phyloP scores from a whole-genome alignment of 163 green algal genomes.

The Prototheca cutis region DNA sequence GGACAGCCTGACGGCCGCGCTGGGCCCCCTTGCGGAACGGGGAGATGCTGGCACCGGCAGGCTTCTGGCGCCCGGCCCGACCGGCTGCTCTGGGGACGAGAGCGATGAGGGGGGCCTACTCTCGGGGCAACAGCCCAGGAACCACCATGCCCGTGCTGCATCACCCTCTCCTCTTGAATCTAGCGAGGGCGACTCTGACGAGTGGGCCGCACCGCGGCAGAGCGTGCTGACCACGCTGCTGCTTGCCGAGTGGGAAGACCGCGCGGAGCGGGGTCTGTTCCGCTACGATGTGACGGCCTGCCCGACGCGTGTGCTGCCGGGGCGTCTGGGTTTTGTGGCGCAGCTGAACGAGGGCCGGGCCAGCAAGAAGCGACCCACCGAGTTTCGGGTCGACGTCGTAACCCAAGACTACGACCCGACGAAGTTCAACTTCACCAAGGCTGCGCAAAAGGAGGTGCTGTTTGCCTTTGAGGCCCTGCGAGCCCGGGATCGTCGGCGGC shows the following conservation, averaged over 20 bases:
- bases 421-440: conserved; percentile 99
- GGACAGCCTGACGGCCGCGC: conserved; percentile 6
- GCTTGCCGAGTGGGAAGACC: conserved; percentile 75
- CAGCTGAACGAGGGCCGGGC: conserved; percentile 93
- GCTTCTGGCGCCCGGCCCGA: too few relatives aligned
- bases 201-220: conserved; percentile 10
- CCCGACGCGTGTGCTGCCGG: conserved; percentile 70
- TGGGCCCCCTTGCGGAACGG: neutral
- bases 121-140: too few relatives aligned
- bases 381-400: conserved; percentile 88
- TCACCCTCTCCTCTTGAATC: neutral
- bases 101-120: too few relatives aligned
- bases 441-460: conserved; percentile 79
- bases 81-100: too few relatives aligned
- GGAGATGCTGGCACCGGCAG: neutral
- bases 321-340: conserved; percentile 81
- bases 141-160: too few relatives aligned
- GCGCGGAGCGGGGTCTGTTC: conserved; percentile 72
- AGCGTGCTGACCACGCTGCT: conserved; percentile 57
- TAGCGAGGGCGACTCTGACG: neutral
- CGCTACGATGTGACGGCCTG: conserved; percentile 86
- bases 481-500: too few relatives aligned
- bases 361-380: conserved; percentile 93
- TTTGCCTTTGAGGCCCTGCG: conserved; percentile 79
- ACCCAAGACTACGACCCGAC: conserved; percentile 77